Evolutionary conservation across 2,329 filamentous ascomycete genomes (phyloP).

Genomic region (Hymenotorrendiella dingleyae): DNA sequence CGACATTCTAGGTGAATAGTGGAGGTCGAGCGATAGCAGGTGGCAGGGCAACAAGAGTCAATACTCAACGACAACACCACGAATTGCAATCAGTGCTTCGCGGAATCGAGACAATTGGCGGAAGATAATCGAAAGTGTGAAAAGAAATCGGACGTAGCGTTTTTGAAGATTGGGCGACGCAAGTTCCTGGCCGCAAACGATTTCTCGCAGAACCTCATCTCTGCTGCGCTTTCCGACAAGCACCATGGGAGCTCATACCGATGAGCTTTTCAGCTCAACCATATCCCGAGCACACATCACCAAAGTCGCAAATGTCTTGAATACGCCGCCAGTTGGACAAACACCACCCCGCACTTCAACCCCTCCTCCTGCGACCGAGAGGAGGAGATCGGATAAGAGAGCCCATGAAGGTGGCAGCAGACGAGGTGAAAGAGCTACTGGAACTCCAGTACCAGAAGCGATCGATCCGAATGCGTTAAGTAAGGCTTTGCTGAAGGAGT

Average conservation of each 20-base stretch:
- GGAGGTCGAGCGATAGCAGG: slow-evolving; percentile 15
- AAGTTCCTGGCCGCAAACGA: slow-evolving; percentile 2
- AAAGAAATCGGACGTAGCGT: neutral
- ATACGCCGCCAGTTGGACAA: slow-evolving; percentile 25
- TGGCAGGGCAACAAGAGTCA: slow-evolving; percentile 21
- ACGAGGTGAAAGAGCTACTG: slow-evolving; percentile 16
- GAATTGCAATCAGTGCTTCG: neutral
- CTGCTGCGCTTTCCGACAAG: slow-evolving; percentile 3
- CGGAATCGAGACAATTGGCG: neutral
- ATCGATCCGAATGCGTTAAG: slow-evolving; percentile 51
- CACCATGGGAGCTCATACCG: slow-evolving; percentile 26
- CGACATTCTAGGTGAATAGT: slow-evolving; percentile 1
- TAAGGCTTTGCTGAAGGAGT: slow-evolving; percentile 52
- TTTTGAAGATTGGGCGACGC: neutral
- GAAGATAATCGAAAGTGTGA: no score
- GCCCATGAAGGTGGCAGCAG: slow-evolving; percentile 17
- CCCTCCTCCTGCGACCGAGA: slow-evolving; percentile 26
- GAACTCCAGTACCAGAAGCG: slow-evolving; percentile 16
- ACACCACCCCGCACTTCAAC: slow-evolving; percentile 28
- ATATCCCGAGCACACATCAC: slow-evolving; percentile 20
- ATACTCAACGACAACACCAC: neutral
- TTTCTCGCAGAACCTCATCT: slow-evolving; percentile 1
- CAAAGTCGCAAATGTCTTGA: slow-evolving; percentile 22
- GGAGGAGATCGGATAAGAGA: slow-evolving; percentile 28
- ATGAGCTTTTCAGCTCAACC: slow-evolving; percentile 22